Evolutionary conservation across 768 basidiomycete species (phyloP).

Genomic region (Tricholoma terreum): DNA sequence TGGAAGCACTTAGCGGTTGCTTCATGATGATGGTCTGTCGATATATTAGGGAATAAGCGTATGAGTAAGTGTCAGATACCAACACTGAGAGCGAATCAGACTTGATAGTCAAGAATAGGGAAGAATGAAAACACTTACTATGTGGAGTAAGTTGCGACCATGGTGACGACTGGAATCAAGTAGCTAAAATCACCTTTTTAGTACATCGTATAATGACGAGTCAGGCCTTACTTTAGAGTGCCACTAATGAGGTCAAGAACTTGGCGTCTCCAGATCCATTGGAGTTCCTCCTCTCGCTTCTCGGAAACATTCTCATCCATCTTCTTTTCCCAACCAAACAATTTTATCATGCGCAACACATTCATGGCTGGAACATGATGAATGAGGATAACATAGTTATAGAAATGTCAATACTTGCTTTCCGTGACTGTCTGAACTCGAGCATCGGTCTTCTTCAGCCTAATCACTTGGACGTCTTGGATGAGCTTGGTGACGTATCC

Average conservation of each 20-base stretch:
- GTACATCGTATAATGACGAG: background rate
- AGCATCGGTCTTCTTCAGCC: slow-evolving; percentile 55
- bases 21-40: slow-evolving; percentile 38
- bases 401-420: slow-evolving; percentile 34
- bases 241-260: slow-evolving; percentile 46
- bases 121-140: slow-evolving; percentile 40
- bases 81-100: slow-evolving; percentile 5
- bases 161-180: slow-evolving; percentile 58
- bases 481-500: slow-evolving; percentile 50
- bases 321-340: slow-evolving; percentile 66
- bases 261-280: slow-evolving; percentile 50
- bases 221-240: slow-evolving; percentile 36
- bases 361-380: slow-evolving; percentile 44
- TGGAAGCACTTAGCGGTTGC: slow-evolving; percentile 37
- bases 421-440: slow-evolving; percentile 62
- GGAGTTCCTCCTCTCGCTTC: slow-evolving; percentile 61
- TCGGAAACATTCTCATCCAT: slow-evolving; percentile 50
- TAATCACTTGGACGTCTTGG: slow-evolving; percentile 44
- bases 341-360: slow-evolving; percentile 65
- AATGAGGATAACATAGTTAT: slow-evolving; percentile 2
- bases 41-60: slow-evolving; percentile 1
- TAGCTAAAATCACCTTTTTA: slow-evolving; percentile 33
- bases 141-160: slow-evolving; percentile 61
- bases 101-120: background rate
- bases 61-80: background rate